phyloP scores from a whole-genome alignment of 2,329 filamentous ascomycete genomes.

The Fusarium nanum region DNA sequence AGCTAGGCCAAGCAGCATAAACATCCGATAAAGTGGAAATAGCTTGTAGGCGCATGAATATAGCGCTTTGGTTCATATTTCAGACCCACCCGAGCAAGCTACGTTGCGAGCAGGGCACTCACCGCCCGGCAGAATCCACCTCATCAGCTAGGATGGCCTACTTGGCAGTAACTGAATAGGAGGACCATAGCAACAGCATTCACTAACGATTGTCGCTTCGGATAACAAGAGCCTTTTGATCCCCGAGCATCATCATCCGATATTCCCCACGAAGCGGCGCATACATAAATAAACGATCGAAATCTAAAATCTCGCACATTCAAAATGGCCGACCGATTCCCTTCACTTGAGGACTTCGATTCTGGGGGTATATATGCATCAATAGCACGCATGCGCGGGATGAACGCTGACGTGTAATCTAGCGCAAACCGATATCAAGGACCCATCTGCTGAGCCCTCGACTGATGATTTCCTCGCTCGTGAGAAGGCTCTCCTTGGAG shows the following conservation, averaged over 20 bases:
- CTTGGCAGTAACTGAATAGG: conserved; percentile 47
- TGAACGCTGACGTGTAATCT: conserved; percentile 43
- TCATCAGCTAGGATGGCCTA: conserved; percentile 45
- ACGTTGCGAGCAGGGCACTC: conserved; percentile 21
- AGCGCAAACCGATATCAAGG: conserved; percentile 76
- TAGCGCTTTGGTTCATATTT: conserved; percentile 40
- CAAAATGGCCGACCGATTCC: conserved; percentile 81
- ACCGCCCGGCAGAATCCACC: conserved; percentile 55
- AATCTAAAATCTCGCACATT: conserved; percentile 3
- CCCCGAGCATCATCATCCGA: conserved; percentile 1
- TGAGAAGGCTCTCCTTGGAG: conserved; percentile 89
- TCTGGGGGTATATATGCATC: conserved; percentile 65
- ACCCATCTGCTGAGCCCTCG: conserved; percentile 67
- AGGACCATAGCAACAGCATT: conserved; percentile 40
- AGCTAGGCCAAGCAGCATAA: conserved; percentile 41
- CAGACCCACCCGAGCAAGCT: conserved; percentile 16
- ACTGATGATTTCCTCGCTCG: conserved; percentile 89
- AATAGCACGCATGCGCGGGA: conserved; percentile 21
- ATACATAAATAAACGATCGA: conserved; percentile 3
- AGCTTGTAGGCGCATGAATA: conserved; percentile 43
- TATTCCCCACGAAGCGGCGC: neutral
- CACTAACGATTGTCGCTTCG: conserved; percentile 30
- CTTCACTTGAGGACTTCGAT: conserved; percentile 82
- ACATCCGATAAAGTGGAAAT: conserved; percentile 37
- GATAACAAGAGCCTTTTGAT: conserved; percentile 11